phyloP scores from a whole-genome alignment of 2,329 filamentous ascomycete genomes.

The Talaromyces amestolkiae region DNA sequence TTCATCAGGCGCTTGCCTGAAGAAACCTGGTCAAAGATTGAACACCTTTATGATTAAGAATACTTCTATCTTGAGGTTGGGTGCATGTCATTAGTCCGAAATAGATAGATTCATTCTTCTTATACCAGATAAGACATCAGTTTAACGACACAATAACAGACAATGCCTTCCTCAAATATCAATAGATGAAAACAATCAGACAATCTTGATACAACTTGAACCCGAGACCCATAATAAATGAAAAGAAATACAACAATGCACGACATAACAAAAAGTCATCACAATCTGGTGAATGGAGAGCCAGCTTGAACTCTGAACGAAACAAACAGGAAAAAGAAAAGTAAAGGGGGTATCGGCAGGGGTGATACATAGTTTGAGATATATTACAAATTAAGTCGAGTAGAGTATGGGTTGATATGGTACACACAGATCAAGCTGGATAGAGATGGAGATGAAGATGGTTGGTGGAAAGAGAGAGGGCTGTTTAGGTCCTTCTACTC shows the following conservation, averaged over 20 bases:
- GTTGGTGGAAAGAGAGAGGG: neutral
- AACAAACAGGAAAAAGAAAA: neutral
- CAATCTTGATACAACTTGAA: neutral
- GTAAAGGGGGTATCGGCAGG: slow-evolving; percentile 56
- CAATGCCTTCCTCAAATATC: neutral
- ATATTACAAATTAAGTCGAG: neutral
- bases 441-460: neutral
- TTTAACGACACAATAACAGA: neutral
- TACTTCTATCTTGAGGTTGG: too few relatives aligned
- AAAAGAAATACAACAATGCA: neutral
- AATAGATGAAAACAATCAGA: neutral
- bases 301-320: neutral
- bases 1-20: neutral
- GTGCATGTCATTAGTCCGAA: neutral
- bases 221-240: neutral
- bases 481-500: neutral
- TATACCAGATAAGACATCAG: slow-evolving; percentile 1
- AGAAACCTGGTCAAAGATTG: neutral
- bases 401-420: slow-evolving; percentile 1
- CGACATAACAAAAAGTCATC: neutral
- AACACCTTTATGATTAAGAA: too few relatives aligned
- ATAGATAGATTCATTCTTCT: neutral
- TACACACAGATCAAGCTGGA: neutral
- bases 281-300: slow-evolving; percentile 6
- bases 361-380: slow-evolving; percentile 56